Evolutionary conservation across 2,329 filamentous ascomycete species (phyloP).

Genomic region (Fusarium tanahbumbuense): DNA sequence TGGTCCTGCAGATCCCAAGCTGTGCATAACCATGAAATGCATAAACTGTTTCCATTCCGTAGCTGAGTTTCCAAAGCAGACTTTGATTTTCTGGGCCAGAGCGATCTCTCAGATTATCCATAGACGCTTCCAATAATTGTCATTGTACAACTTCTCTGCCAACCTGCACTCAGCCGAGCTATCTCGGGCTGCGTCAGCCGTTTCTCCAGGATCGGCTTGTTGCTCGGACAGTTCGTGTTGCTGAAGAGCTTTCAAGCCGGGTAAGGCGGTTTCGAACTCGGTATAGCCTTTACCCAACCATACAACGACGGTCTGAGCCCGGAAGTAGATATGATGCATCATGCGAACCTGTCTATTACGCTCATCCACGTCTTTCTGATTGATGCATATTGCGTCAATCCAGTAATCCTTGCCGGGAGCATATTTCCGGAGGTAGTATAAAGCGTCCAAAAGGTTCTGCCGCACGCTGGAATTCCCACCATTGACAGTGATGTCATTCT

Average conservation of each 20-base stretch:
- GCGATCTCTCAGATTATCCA: slow-evolving; percentile 1
- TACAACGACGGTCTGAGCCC: background rate
- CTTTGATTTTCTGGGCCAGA: background rate
- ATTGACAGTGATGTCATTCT: background rate
- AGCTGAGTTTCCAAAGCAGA: background rate
- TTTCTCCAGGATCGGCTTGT: rapidly evolving
- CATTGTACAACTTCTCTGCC: background rate
- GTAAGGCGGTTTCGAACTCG: background rate
- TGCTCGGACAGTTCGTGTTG: rapidly evolving
- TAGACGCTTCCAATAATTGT: background rate
- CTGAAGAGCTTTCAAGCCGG: background rate
- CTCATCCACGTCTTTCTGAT: background rate
- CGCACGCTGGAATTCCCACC: background rate
- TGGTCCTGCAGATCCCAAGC: rapidly evolving
- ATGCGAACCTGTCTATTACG: background rate
- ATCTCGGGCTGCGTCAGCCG: rapidly evolving
- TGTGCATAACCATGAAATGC: background rate
- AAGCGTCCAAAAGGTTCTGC: background rate
- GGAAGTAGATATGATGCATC: slow-evolving; percentile 3
- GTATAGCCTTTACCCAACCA: background rate
- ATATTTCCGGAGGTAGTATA: background rate
- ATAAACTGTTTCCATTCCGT: background rate
- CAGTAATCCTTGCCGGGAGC: background rate
- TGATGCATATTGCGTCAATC: background rate
- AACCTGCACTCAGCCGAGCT: rapidly evolving